Evolutionary conservation across 495 filamentous ascomycete genomes (phyloP).

Genomic region (Podospora conica): DNA sequence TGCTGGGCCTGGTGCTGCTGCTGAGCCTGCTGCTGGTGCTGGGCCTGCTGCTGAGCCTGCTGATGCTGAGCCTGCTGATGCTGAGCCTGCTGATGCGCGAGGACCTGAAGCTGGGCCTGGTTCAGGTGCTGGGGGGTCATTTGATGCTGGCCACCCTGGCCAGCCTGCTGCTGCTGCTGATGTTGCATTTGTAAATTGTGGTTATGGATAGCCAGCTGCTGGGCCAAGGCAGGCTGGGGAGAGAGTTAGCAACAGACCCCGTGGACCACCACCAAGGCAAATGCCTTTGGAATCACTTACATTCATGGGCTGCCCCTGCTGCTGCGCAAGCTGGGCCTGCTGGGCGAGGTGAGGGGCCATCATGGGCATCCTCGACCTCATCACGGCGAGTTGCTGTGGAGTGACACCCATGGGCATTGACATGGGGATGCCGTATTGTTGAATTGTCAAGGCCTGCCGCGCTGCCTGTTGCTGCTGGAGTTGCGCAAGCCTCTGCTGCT

Average conservation of each 20-base stretch:
- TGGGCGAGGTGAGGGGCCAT: conserved; percentile 40
- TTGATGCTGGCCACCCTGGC: conserved; percentile 37
- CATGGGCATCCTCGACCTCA: conserved; percentile 30
- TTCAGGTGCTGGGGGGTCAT: conserved; percentile 34
- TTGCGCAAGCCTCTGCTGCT: conserved; percentile 32
- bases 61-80: conserved; percentile 31
- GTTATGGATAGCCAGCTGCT: conserved; percentile 27
- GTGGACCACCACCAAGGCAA: too few relatives aligned
- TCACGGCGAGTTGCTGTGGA: conserved; percentile 19
- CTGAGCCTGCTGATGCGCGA: conserved; percentile 35
- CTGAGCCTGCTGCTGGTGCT: conserved; percentile 36
- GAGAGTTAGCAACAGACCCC: conserved; percentile 16
- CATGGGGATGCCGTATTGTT: conserved; percentile 40
- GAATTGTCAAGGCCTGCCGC: conserved; percentile 43
- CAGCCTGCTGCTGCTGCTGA: conserved; percentile 35
- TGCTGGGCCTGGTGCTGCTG: conserved; percentile 38
- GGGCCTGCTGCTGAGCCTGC: conserved; percentile 39
- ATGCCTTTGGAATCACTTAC: conserved; percentile 30
- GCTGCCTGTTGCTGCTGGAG: conserved; percentile 42
- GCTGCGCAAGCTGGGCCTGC: conserved; percentile 38
- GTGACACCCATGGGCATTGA: conserved; percentile 51
- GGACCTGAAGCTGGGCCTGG: background rate
- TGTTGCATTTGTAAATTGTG: conserved; percentile 43
- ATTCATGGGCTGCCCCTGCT: conserved; percentile 40
- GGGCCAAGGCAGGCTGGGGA: conserved; percentile 19